A percentile compares a stretch with the other conserved stretches of the same genome.
Evolutionary conservation across 1,284 basidiomycete genomes (phyloP).

Genomic region (Ceratobasidium sp.): DNA sequence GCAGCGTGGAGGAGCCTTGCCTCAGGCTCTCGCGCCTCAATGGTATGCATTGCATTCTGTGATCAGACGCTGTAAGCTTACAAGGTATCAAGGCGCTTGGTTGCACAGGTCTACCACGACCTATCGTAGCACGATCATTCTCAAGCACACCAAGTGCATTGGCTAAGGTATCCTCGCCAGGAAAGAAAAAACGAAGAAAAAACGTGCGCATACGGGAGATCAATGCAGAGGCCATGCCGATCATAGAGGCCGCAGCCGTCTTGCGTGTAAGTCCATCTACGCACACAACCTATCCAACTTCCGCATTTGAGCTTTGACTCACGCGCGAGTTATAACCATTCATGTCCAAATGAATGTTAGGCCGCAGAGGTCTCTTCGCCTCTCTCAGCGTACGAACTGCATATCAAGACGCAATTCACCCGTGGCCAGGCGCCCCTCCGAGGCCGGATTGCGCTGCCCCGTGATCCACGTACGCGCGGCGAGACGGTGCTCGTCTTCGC

Average conservation of each 20-base stretch:
- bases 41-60: background rate
- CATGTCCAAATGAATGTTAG: slow-evolving; percentile 56
- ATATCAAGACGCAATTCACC: slow-evolving; percentile 78
- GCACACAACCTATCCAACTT: background rate
- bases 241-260: slow-evolving; percentile 42
- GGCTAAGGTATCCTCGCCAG: slow-evolving; percentile 31
- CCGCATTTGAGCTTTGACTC: too few relatives aligned
- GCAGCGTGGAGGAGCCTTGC: slow-evolving; percentile 5
- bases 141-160: slow-evolving; percentile 13
- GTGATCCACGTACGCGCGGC: slow-evolving; percentile 77
- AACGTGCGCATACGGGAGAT: slow-evolving; percentile 4
- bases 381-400: slow-evolving; percentile 79
- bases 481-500: slow-evolving; percentile 89
- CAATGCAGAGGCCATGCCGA: slow-evolving; percentile 43
- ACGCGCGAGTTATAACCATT: background rate
- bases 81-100: background rate
- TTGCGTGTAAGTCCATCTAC: slow-evolving; percentile 37
- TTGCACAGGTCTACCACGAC: background rate
- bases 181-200: slow-evolving; percentile 35
- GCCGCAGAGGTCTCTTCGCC: slow-evolving; percentile 82
- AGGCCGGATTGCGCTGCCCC: slow-evolving; percentile 75
- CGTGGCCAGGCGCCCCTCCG: slow-evolving; percentile 82
- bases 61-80: background rate
- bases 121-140: background rate
- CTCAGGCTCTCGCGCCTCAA: background rate